phyloP scores from a whole-genome alignment of 805 yeast species.

The Candida broadrunensis region DNA sequence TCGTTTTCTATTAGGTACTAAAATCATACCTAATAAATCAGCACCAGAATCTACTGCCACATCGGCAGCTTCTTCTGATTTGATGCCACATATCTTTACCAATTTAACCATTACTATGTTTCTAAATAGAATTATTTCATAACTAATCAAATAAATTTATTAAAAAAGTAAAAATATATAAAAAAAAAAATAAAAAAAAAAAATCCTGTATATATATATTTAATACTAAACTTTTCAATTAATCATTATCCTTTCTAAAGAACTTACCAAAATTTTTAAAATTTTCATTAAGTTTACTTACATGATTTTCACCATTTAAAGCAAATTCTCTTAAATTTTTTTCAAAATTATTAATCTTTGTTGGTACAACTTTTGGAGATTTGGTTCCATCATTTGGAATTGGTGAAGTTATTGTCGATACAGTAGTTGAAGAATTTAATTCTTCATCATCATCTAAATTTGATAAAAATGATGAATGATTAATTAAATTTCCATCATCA shows the following conservation, averaged over 20 bases:
- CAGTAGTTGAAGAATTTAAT: background rate
- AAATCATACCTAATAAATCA: constrained; percentile 74
- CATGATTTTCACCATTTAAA: constrained; percentile 54
- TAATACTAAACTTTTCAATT: background rate
- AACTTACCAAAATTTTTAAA: constrained; percentile 60
- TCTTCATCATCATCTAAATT: constrained; percentile 25
- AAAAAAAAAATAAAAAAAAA: background rate
- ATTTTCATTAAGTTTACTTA: constrained; percentile 64
- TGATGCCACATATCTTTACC: constrained; percentile 87
- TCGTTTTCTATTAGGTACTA: constrained; percentile 80
- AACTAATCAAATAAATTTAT: too few species aligned
- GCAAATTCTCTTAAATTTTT: constrained; percentile 46
- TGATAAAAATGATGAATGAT: constrained; percentile 27
- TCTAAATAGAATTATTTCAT: too few species aligned
- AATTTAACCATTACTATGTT: constrained; percentile 27
- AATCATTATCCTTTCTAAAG: constrained; percentile 32
- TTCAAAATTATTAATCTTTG: constrained; percentile 44
- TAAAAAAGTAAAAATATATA: too few species aligned
- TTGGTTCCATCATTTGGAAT: constrained; percentile 15
- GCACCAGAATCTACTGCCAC: constrained; percentile 72
- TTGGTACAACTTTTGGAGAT: constrained; percentile 24
- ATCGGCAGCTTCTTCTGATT: constrained; percentile 64
- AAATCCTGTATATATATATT: background rate
- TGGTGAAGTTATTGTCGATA: constrained; percentile 6
- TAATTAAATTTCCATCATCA: constrained; percentile 18